Base-by-base conservation (phyloP, 2,329 filamentous ascomycete genomes). In the Xylaria digitata region DNA sequence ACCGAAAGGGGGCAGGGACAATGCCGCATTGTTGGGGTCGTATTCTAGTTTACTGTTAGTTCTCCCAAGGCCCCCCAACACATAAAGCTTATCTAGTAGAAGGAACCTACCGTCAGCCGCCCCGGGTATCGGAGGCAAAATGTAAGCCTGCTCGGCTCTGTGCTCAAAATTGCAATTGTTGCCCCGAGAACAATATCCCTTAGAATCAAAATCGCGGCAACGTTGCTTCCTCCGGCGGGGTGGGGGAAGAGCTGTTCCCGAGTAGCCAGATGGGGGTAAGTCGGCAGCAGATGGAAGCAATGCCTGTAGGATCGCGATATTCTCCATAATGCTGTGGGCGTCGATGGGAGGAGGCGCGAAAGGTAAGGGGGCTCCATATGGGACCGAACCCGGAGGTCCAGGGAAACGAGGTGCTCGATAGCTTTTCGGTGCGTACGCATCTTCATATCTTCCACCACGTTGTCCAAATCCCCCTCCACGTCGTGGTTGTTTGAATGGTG, bases 121-220 rank as follows among this genome's bases (percentile, higher is more conserved):
- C 37, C 74, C 62, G 37, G 75, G 72, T 58, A 75, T 75, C 45
- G 75, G 71, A 46, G 75, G 54, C n/a, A 80, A 78, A 34, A 81
- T 72, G 57, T 78, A 82, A 3, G 79, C 69, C 13, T 83, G 81
- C 68, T 88, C 84, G 57, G 84, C 82, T 8, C 86, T 88, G 75
- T 95, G 92, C 71, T 93, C 88, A 72, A 87, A 93, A 45, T 83
- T 85, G 78, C 92, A 94, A 23, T 84, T 85, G 72, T 83, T 87
- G 2, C 91, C 90, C 45, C 88, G 82, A 6, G 88, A 84, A 75
- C 92, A 94, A 73, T 86, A 92, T 0, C 92, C 92, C 71, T 92
- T 92, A 1, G 81, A 86, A 65, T 93, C 90, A 72, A 91, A 93
- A 76, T 93, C 89, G 64, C 86, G 83, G 74, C 92, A 94, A 65